These are phyloP conservation scores for Leptomonas seymouri DNA, from an alignment of 208 protist species.

Conservation along the genomic window DNA sequence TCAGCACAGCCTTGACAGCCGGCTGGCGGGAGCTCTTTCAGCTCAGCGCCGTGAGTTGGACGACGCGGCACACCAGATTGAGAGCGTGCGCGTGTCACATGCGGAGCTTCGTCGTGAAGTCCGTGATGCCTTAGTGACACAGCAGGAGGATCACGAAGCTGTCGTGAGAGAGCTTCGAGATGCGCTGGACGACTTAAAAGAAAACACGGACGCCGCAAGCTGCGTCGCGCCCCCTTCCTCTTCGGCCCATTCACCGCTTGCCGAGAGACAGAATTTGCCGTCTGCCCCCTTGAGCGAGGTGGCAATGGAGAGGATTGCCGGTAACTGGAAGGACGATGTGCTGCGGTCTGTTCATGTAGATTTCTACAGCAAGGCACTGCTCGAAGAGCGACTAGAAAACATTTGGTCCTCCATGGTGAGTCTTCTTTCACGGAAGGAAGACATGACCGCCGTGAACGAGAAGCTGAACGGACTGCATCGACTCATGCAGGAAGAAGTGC, in stretches of 20 bases:
- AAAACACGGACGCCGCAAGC: not conserved
- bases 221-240: not conserved
- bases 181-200: constrained; percentile 6
- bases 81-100: not conserved
- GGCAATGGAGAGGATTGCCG: not conserved
- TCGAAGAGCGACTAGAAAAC: constrained; percentile 78
- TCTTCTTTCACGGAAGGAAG: constrained; percentile 72
- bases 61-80: not conserved
- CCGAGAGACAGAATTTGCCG: not conserved
- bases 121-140: not conserved
- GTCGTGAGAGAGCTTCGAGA: constrained; percentile 5
- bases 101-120: constrained; percentile 19
- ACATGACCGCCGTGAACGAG: constrained; percentile 55
- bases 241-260: not conserved
- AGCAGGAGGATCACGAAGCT: constrained; percentile 2
- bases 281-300: not conserved
- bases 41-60: not conserved
- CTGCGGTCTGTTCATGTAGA: constrained; percentile 19
- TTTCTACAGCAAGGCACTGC: constrained; percentile 42
- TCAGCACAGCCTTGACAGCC: not conserved
- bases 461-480: constrained; percentile 57
- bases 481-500: constrained; percentile 46
- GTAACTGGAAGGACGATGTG: constrained; percentile 18
- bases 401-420: constrained; percentile 69
- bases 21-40: not conserved